Evolutionary conservation across 768 basidiomycete species (phyloP), one percentile per base, ranked within the genome.

Genomic region (Tylopilus plumbeoviolaceoides): DNA sequence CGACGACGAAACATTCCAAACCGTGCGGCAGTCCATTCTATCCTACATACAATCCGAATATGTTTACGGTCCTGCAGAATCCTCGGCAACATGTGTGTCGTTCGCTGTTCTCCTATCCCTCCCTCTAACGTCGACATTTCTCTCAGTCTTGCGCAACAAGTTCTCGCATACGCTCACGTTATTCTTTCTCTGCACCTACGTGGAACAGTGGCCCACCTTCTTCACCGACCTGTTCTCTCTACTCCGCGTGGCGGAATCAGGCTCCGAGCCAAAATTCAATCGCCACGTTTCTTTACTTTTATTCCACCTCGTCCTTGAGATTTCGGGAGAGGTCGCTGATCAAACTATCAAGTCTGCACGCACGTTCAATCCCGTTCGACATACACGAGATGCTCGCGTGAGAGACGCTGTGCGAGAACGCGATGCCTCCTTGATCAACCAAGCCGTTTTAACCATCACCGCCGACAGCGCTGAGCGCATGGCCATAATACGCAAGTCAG

Each of bases 281-380:
- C 82, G 82, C 41, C 89, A 95, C 63, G 81, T 95, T 30, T 89
- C 89, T 20, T 78, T 94, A 27, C 80, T 99, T 53, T 84, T 97
- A 68, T 90, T 98, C 68, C 93, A 90, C 63, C 78, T 98, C 60
- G 78, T 99, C 41, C 83, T 89, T 54, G 97, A 99, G 69, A 95
- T 98, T 49, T 95, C 94, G 0, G 89, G 90, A 12, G 97, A 99
- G 70, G 89, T 98, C n/a, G 92, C 92, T 46, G 97, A 99, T 73
- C 89, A 91, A 63, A 83, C 92, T 56, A 83, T 98, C 62, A 93
- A 95, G 71, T 80, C 89, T 46, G 95, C 94, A 14, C 78, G 95
- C 47, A 68, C 82, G 40, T 93, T 81, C 66, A 84, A 76, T 49
- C 72, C 77, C 8, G 81, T 76, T 45, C 81, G 97, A 44, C 85